Conservation (phyloP, 169 alveolate species). For the Cyclospora cayetanensis region DNA sequence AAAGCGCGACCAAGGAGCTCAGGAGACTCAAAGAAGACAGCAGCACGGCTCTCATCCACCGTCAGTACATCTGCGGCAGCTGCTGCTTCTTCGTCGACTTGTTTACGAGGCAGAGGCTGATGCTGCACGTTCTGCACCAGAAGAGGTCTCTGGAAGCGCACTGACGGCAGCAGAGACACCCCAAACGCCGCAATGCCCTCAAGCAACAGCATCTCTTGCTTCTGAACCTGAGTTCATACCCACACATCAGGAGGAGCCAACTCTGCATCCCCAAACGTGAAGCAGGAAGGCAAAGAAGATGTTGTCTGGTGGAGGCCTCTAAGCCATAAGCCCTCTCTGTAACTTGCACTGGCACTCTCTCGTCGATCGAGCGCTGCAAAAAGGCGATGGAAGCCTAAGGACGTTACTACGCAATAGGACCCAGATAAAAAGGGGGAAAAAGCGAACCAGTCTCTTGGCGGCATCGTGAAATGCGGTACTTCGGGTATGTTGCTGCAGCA, state of each 20-base stretch:
- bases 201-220: slow-evolving; percentile 56
- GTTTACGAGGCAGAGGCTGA: slow-evolving; percentile 22
- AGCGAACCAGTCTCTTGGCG: neutral
- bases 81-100: slow-evolving; percentile 7
- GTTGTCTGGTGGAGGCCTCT: too few relatives aligned
- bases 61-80: slow-evolving; percentile 39
- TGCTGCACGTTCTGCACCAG: neutral
- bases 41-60: neutral
- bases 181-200: slow-evolving; percentile 60
- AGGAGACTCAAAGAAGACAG: slow-evolving; percentile 9
- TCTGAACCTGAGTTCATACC: slow-evolving; percentile 36
- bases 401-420: too few relatives aligned
- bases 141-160: slow-evolving; percentile 42
- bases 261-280: too few relatives aligned
- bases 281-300: too few relatives aligned
- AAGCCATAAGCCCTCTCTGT: too few relatives aligned
- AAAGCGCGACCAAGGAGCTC: slow-evolving; percentile 24
- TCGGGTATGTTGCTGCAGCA: slow-evolving; percentile 29
- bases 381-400: too few relatives aligned
- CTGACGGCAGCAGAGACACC: slow-evolving; percentile 58
- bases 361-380: too few relatives aligned
- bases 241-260: too few relatives aligned
- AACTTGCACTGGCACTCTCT: too few relatives aligned
- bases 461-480: slow-evolving; percentile 25
- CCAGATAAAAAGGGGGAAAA: too few relatives aligned